Conservation (phyloP, 2,329 filamentous ascomycete species). For the Calonectria hawksworthii region DNA sequence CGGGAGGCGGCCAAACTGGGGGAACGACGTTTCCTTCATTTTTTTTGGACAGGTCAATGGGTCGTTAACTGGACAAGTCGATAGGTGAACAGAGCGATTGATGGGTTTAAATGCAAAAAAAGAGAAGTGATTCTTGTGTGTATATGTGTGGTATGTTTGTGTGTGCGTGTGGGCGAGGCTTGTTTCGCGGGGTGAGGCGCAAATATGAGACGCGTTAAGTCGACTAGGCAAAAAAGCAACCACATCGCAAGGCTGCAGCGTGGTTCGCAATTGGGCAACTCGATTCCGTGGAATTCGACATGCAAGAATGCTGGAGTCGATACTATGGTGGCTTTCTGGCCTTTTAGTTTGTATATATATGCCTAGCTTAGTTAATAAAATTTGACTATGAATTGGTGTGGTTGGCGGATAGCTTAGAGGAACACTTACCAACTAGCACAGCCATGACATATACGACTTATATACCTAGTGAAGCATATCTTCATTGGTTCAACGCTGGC, state of each 20-base stretch:
- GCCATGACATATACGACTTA: not conserved
- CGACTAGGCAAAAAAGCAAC: not conserved
- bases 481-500: not conserved
- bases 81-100: too few relatives aligned
- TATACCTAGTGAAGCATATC: not conserved
- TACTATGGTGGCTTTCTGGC: too few relatives aligned
- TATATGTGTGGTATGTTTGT: not conserved
- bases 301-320: not conserved
- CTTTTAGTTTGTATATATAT: not conserved
- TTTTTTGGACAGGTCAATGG: not conserved
- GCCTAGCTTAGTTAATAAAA: not conserved
- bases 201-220: not conserved
- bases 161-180: not conserved
- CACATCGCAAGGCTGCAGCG: not conserved
- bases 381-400: not conserved
- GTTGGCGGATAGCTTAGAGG: not conserved
- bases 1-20: slow-evolving; percentile 40
- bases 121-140: not conserved
- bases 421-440: not conserved
- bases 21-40: slow-evolving; percentile 28
- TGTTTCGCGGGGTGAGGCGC: not conserved
- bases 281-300: not conserved
- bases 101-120: not conserved
- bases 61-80: too few relatives aligned
- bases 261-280: not conserved